Percentiles rank a stretch among this genome's conserved stretches.
Evolutionary conservation across 805 yeast species (phyloP).

Genomic region (Dipodascopsis tothii): DNA sequence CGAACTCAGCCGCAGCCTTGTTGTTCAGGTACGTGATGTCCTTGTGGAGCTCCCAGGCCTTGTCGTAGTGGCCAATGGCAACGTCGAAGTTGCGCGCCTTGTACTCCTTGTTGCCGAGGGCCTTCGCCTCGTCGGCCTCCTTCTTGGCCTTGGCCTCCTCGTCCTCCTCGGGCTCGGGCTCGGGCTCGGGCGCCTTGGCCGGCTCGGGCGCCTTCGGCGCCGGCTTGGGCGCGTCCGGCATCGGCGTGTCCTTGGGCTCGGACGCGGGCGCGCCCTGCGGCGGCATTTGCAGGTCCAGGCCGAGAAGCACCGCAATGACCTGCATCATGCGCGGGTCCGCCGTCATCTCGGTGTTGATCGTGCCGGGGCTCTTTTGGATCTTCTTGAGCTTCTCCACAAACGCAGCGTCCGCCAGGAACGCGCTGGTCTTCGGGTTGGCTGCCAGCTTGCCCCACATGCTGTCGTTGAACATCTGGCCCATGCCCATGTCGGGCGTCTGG

Average conservation of each 20-base stretch:
- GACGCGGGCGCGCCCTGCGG: constrained; percentile 17
- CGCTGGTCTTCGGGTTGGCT: constrained; percentile 79
- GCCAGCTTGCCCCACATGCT: constrained; percentile 72
- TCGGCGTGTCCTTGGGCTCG: constrained; percentile 25
- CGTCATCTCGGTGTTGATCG: constrained; percentile 60
- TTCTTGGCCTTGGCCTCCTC: constrained; percentile 29
- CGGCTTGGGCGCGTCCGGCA: constrained; percentile 27
- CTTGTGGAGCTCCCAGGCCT: constrained; percentile 72
- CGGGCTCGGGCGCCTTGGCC: constrained; percentile 12
- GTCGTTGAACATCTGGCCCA: constrained; percentile 70
- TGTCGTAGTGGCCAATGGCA: constrained; percentile 77
- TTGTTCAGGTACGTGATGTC: constrained; percentile 93
- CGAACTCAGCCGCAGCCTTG: constrained; percentile 96
- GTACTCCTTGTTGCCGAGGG: constrained; percentile 78
- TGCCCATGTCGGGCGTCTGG: constrained; percentile 58
- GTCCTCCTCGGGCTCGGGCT: constrained; percentile 32
- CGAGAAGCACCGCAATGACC: constrained; percentile 76
- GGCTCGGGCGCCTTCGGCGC: constrained; percentile 25
- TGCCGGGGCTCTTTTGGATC: constrained; percentile 61
- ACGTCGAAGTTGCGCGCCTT: constrained; percentile 84
- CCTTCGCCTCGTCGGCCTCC: constrained; percentile 51
- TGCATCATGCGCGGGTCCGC: constrained; percentile 83
- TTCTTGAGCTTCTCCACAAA: constrained; percentile 59
- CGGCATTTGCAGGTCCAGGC: constrained; percentile 47
- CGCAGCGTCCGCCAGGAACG: constrained; percentile 77